Conservation (phyloP, 2,329 filamentous ascomycete species). For the Bipolaris gigantea region DNA sequence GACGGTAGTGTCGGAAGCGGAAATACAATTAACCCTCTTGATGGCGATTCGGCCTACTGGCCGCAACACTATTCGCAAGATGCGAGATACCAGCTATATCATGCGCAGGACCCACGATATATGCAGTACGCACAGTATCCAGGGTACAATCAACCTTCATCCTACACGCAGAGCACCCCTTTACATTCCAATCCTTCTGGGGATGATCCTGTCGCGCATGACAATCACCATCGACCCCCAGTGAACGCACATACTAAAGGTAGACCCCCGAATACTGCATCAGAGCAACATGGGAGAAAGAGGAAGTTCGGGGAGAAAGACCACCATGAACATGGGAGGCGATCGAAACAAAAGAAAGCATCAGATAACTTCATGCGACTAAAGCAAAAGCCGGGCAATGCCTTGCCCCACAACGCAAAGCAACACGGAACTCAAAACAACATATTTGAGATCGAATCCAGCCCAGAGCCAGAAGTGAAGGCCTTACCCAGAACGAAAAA, state of each 20-base stretch:
- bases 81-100: no score
- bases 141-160: background rate
- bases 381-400: background rate
- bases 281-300: conserved; percentile 10
- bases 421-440: conserved; percentile 16
- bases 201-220: background rate
- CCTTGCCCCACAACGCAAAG: background rate
- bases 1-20: background rate
- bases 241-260: background rate
- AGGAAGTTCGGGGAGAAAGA: conserved; percentile 7
- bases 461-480: conserved; percentile 9
- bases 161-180: background rate
- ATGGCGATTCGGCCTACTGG: background rate
- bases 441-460: conserved; percentile 19
- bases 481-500: background rate
- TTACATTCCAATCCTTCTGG: background rate
- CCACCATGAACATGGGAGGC: background rate
- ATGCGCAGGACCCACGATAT: no score
- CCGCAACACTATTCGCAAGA: background rate
- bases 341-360: background rate
- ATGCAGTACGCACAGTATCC: no score
- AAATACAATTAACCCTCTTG: background rate
- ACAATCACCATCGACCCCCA: background rate
- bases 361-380: background rate
- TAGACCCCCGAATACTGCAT: background rate